Evolutionary conservation across 2,329 filamentous ascomycete species (phyloP).

Genomic region (Penicillium sp.): DNA sequence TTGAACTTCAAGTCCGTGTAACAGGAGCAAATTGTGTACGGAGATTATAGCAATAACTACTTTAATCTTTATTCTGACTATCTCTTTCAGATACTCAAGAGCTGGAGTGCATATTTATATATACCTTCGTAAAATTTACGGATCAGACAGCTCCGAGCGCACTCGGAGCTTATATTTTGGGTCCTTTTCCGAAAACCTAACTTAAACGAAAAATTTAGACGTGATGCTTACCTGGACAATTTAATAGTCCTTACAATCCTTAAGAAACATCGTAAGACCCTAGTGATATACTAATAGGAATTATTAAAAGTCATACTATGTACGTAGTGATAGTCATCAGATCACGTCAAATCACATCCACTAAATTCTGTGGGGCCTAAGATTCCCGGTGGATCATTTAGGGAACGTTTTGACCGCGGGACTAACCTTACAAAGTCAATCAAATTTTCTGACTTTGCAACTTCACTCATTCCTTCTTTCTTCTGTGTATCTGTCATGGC

Average conservation of each 20-base stretch:
- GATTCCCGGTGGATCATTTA: not conserved
- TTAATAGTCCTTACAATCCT: not conserved
- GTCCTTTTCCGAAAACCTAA: not conserved
- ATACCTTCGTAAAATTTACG: not conserved
- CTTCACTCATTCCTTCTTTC: not conserved
- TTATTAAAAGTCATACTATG: not conserved
- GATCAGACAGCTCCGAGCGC: too few relatives aligned
- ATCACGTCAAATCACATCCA: not conserved
- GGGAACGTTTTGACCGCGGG: conserved; percentile 5
- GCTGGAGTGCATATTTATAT: not conserved
- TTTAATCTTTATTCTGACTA: not conserved
- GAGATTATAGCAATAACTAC: not conserved
- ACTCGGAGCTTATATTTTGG: not conserved
- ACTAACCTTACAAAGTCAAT: conserved; percentile 6
- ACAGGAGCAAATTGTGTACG: not conserved
- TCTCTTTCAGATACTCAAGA: not conserved
- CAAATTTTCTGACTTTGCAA: conserved; percentile 10
- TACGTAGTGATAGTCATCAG: not conserved
- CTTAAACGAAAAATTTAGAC: not conserved
- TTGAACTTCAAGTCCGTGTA: not conserved
- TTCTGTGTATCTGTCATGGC: conserved; percentile 4
- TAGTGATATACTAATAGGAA: not conserved
- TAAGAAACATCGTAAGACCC: not conserved
- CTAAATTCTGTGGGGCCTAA: not conserved
- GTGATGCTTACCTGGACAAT: not conserved